phyloP scores from a whole-genome alignment of 2,329 filamentous ascomycete genomes.

The Calonectria naviculata region DNA sequence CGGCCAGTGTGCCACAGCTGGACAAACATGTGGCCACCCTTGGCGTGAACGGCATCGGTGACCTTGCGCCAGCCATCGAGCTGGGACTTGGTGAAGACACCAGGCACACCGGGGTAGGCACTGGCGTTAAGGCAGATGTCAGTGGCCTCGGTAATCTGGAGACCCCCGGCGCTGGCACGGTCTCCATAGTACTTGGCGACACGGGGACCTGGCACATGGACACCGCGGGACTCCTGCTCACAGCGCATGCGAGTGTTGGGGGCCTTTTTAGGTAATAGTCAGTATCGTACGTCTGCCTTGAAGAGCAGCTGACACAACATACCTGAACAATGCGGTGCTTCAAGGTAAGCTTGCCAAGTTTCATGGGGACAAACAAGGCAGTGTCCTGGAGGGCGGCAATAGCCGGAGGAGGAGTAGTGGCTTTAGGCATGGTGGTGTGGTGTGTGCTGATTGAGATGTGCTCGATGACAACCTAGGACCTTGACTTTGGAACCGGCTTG shows the following conservation, averaged over 20 bases:
- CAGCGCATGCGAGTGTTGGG: constrained; percentile 38
- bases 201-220: constrained; percentile 45
- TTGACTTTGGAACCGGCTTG: neutral
- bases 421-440: constrained; percentile 25
- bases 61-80: constrained; percentile 42
- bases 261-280: constrained; percentile 20
- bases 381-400: constrained; percentile 38
- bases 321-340: constrained; percentile 51
- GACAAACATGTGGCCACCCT: constrained; percentile 60
- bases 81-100: constrained; percentile 44
- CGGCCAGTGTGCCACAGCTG: constrained; percentile 74
- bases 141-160: constrained; percentile 45
- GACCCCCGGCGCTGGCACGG: constrained; percentile 46
- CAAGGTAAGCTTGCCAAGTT: constrained; percentile 46
- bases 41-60: constrained; percentile 41
- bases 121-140: constrained; percentile 43
- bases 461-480: neutral
- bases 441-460: neutral
- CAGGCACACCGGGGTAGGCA: constrained; percentile 43
- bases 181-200: constrained; percentile 44
- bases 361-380: constrained; percentile 47
- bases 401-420: constrained; percentile 31
- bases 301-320: neutral
- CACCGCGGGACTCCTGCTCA: constrained; percentile 44
- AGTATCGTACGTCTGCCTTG: neutral